phyloP scores from a whole-genome alignment of 192 early-diverging fungal genomes.

The Irineochytrium annulatum region DNA sequence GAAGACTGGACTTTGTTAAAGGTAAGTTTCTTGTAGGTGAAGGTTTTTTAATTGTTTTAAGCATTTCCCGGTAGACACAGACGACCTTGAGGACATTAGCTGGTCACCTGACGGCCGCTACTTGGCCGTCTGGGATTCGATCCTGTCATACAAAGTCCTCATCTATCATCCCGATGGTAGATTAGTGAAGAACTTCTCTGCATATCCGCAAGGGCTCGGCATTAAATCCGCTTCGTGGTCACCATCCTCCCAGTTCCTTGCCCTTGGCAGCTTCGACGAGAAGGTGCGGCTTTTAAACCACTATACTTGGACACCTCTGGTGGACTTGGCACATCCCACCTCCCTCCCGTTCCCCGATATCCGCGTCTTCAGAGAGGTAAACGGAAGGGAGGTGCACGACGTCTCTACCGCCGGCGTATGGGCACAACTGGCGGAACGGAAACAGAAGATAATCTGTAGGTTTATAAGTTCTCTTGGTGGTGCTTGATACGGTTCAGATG shows the following conservation, averaged over 20 bases:
- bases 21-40: conserved; percentile 34
- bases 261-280: conserved; percentile 82
- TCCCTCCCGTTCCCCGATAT: conserved; percentile 26
- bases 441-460: too few relatives aligned
- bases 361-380: conserved; percentile 28
- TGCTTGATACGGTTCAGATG: conserved; percentile 40
- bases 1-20: conserved; percentile 60
- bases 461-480: neutral
- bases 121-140: conserved; percentile 72
- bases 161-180: conserved; percentile 70
- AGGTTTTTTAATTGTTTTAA: conserved; percentile 32
- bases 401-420: too few relatives aligned
- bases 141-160: conserved; percentile 60
- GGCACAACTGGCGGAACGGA: too few relatives aligned
- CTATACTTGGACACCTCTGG: conserved; percentile 64
- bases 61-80: conserved; percentile 66
- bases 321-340: conserved; percentile 58
- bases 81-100: conserved; percentile 66
- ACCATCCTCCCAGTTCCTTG: conserved; percentile 70
- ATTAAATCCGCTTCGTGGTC: conserved; percentile 74
- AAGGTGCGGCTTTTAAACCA: conserved; percentile 72
- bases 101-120: conserved; percentile 85
- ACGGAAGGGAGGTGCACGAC: conserved; percentile 13
- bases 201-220: conserved; percentile 64
- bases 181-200: conserved; percentile 37